phyloP scores from a whole-genome alignment of 2,329 filamentous ascomycete genomes.

The Fusarium sp. region DNA sequence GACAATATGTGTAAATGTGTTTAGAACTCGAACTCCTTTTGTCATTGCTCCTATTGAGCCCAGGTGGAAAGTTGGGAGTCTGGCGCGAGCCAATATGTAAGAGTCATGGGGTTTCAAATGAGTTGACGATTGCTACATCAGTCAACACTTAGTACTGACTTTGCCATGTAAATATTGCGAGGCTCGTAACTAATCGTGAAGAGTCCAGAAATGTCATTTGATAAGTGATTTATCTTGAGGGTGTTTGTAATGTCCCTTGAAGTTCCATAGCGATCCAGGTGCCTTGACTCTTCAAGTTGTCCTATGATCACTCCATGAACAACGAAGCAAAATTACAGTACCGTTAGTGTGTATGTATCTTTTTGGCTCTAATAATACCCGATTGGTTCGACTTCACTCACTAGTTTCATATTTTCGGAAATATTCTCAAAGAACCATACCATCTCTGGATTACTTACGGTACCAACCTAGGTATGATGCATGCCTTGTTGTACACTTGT shows the following conservation, averaged over 20 bases:
- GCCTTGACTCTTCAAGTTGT: not conserved
- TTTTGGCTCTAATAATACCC: too few species aligned
- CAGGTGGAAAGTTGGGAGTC: slow-evolving; percentile 8
- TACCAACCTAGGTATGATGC: too few species aligned
- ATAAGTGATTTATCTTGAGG: not conserved
- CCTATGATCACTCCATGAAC: not conserved
- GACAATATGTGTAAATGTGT: slow-evolving; percentile 48
- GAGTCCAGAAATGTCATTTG: not conserved
- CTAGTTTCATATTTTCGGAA: too few species aligned
- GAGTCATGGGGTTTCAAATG: slow-evolving; percentile 5
- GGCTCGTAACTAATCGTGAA: not conserved
- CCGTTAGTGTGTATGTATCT: too few species aligned
- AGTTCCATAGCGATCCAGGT: not conserved
- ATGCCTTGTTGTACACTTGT: too few species aligned
- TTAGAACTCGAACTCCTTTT: not conserved
- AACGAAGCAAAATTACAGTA: too few species aligned
- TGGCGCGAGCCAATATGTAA: slow-evolving; percentile 3
- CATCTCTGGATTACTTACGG: too few species aligned
- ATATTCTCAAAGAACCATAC: too few species aligned
- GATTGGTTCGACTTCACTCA: too few species aligned
- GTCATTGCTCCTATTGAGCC: slow-evolving; percentile 8
- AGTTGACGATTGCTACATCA: slow-evolving; percentile 11
- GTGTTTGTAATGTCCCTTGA: not conserved
- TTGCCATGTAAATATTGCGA: not conserved
- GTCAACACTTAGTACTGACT: not conserved